Percentiles rank a stretch among this genome's conserved stretches.
phyloP scores from a whole-genome alignment of 169 alveolate species.

The Babesia ovata region DNA sequence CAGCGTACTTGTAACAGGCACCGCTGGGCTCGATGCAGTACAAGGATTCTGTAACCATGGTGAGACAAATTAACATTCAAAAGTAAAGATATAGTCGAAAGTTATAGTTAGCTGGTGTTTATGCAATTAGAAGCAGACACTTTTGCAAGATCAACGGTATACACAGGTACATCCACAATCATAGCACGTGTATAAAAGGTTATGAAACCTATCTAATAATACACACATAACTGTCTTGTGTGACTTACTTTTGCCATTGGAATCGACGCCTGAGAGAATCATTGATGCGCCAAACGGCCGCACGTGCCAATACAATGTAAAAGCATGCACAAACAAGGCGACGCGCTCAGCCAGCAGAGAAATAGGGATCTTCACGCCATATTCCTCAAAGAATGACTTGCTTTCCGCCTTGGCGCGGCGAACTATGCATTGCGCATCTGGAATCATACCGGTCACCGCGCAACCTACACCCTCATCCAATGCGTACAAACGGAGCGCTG shows the following conservation, averaged over 20 bases:
- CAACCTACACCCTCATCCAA: slow-evolving; percentile 83
- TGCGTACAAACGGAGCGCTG: slow-evolving; percentile 86
- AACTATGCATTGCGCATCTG: slow-evolving; percentile 91
- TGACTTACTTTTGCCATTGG: slow-evolving; percentile 70
- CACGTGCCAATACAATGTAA: slow-evolving; percentile 87
- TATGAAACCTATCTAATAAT: neutral
- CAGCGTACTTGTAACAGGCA: slow-evolving; percentile 88
- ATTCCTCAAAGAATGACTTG: slow-evolving; percentile 80
- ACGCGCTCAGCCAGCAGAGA: slow-evolving; percentile 91
- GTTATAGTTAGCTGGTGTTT: too few relatives aligned
- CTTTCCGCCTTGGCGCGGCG: slow-evolving; percentile 90
- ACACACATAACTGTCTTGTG: neutral
- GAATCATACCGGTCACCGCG: slow-evolving; percentile 89
- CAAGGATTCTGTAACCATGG: slow-evolving; percentile 78
- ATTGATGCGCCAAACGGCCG: slow-evolving; percentile 94
- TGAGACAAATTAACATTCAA: neutral
- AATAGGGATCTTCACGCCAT: slow-evolving; percentile 88
- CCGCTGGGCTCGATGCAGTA: slow-evolving; percentile 92
- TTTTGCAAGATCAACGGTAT: neutral
- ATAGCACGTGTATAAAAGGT: neutral
- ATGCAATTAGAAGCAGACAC: too few relatives aligned
- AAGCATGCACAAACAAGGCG: slow-evolving; percentile 88
- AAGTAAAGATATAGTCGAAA: neutral
- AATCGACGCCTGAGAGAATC: slow-evolving; percentile 84
- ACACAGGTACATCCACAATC: neutral